Evolutionary conservation across 169 alveolate species (phyloP).

Genomic region (Cyclospora cayetanensis): DNA sequence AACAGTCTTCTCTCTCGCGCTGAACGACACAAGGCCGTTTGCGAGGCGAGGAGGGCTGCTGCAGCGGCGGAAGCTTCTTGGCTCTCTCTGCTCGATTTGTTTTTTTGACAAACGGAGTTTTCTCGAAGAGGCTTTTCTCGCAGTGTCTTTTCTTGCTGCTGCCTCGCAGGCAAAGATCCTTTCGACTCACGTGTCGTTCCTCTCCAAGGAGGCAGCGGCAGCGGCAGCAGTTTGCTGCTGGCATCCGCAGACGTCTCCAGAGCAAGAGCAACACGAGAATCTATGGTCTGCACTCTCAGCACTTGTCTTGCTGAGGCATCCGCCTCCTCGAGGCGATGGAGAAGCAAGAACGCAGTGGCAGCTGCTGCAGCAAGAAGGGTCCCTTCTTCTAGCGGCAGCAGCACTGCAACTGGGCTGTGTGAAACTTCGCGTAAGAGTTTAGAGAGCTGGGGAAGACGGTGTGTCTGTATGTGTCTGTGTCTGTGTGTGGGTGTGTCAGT

Average conservation of each 20-base stretch:
- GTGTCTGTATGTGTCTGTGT: background rate
- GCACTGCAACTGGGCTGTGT: background rate
- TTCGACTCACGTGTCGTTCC: background rate
- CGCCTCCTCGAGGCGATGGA: background rate
- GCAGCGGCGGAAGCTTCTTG: too few relatives aligned
- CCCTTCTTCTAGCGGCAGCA: background rate
- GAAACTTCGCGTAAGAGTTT: background rate
- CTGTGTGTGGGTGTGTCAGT: background rate
- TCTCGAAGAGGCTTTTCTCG: too few relatives aligned
- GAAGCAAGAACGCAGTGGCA: background rate
- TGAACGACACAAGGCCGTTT: background rate
- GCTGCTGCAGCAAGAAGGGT: conserved; percentile 1
- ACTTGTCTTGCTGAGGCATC: background rate
- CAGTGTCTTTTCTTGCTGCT: background rate
- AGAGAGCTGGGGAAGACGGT: background rate
- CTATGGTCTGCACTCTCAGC: background rate
- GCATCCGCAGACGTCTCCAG: background rate
- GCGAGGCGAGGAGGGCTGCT: too few relatives aligned
- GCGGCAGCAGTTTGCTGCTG: background rate
- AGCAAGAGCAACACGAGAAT: background rate
- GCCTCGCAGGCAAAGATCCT: background rate
- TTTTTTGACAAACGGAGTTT: too few relatives aligned
- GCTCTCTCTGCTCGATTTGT: too few relatives aligned
- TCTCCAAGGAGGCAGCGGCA: background rate
- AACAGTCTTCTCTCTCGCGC: background rate